Conservation (phyloP, 1,284 basidiomycete species). For the Phlebopus sp. region DNA sequence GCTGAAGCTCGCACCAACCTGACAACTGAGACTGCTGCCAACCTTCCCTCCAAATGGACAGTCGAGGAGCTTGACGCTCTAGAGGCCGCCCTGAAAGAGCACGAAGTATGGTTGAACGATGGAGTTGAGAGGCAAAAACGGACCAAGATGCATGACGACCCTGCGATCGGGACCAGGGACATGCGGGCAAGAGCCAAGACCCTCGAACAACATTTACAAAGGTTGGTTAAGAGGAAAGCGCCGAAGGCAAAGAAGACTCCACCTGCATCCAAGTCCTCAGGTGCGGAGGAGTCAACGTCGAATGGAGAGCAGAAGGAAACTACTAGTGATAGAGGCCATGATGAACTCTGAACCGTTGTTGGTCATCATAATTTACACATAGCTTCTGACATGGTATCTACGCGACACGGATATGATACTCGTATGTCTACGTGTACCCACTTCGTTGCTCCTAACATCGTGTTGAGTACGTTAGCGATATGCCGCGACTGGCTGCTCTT, state of each 20-base stretch:
- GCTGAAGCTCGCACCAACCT: constrained; percentile 74
- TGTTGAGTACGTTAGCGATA: too few species aligned
- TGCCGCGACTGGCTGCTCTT: too few species aligned
- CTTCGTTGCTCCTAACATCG: too few species aligned
- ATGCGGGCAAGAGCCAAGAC: constrained; percentile 79
- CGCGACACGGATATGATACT: too few species aligned
- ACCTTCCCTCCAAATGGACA: constrained; percentile 74
- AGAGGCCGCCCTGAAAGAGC: constrained; percentile 70
- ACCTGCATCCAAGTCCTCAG: constrained; percentile 11
- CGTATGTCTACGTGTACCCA: too few species aligned
- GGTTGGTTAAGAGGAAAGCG: constrained; percentile 62
- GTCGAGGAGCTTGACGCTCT: constrained; percentile 76
- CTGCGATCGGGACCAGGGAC: constrained; percentile 77
- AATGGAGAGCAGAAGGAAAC: constrained; percentile 19
- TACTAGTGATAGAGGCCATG: constrained; percentile 22
- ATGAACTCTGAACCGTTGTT: too few species aligned
- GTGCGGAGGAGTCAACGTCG: constrained; percentile 10
- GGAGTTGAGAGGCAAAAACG: constrained; percentile 78
- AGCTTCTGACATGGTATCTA: too few species aligned
- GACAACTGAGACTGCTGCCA: constrained; percentile 54
- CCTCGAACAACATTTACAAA: constrained; percentile 72
- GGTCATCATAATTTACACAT: too few species aligned
- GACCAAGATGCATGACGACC: constrained; percentile 73
- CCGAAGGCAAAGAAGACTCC: constrained; percentile 51
- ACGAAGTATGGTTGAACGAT: constrained; percentile 77